These are phyloP conservation scores for Singerocomus inundabilis DNA, from an alignment of 1,284 basidiomycete species.

Conservation along the genomic window DNA sequence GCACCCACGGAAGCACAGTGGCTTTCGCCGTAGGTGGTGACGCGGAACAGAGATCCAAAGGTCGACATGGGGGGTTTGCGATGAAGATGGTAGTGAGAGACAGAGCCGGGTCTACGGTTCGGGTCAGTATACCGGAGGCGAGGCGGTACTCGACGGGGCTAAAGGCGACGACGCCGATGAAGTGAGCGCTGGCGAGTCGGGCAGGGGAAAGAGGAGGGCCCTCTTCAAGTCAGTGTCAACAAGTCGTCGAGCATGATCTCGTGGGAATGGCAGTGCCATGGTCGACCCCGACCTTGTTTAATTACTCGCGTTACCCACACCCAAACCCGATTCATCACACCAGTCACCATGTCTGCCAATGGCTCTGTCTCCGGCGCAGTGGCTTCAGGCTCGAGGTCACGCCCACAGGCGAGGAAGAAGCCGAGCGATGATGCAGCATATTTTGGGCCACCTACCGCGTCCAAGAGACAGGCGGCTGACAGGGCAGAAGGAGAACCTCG, in stretches of 20 bases:
- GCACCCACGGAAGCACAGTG: constrained; percentile 97
- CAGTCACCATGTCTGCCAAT: constrained; percentile 37
- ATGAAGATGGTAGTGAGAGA: constrained; percentile 14
- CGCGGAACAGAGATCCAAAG: constrained; percentile 87
- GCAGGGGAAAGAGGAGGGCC: too few species aligned
- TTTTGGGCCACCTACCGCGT: constrained; percentile 50
- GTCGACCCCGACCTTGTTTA: neutral
- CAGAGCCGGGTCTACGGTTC: neutral
- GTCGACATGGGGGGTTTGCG: constrained; percentile 73
- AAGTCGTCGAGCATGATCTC: constrained; percentile 4
- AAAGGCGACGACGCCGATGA: constrained; percentile 7
- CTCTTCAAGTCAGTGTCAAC: neutral
- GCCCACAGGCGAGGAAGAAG: constrained; percentile 56
- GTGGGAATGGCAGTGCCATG: constrained; percentile 23
- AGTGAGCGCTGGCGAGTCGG: too few species aligned
- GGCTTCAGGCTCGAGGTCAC: constrained; percentile 50
- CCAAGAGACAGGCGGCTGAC: constrained; percentile 59
- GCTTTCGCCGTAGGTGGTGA: constrained; percentile 97
- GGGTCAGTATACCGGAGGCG: neutral
- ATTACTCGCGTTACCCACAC: neutral
- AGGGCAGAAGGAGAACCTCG: constrained; percentile 64
- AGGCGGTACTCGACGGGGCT: constrained; percentile 27
- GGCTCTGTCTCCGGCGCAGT: constrained; percentile 29
- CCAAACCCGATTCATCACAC: neutral
- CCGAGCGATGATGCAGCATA: constrained; percentile 63